Evolutionary conservation across 805 yeast species (phyloP), one percentile per base, ranked within the genome.

Genomic region (Pichia kluyveri): DNA sequence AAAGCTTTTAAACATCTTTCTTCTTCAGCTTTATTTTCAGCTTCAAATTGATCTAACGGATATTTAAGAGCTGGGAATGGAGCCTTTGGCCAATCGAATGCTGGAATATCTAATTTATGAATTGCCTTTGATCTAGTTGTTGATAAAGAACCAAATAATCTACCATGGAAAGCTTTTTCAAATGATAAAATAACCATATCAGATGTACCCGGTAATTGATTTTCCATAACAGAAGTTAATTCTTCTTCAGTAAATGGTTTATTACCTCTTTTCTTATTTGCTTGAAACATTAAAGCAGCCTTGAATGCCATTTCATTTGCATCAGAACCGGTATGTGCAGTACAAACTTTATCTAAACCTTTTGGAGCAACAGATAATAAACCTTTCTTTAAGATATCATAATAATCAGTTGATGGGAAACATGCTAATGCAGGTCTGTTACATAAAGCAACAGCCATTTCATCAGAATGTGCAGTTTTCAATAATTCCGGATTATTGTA

Each of bases 1-100:
- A 77, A 65, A 38, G 60, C 71, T 8, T 59, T 67, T 53, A 77
- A 65, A 51, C 80, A 75, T 26, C 70, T 62, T 38, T 64, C 66
- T 54, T 77, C 82, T 59, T 77, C 80, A 9, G 57, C 64, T 44
- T 59, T 63, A 56, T 77, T 77, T 52, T 70, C 80, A 43, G 72
- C 80, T 40, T 62, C 79, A 63, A 80, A 62, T 45, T 77, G 74
- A 48, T 80, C 90, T 60, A 89, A 75, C 50, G 98, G 98, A 67
- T 88, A 90, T 67, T 82, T 71, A 68, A 87, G 82, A 45, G 76
- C 58, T 54, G 98, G 98, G 73, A 82, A 90, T 54, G 77, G 56
- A 50, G 81, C 75, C 58, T 65, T 71, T 47, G 82, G 82, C 82
- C 82, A 77, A 51, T 72, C 63, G 57, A 77, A 77, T 1, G 80